These are phyloP conservation scores for Neurospora crassa DNA, from an alignment of 2,329 filamentous ascomycete genomes.

Conservation along the genomic window DNA sequence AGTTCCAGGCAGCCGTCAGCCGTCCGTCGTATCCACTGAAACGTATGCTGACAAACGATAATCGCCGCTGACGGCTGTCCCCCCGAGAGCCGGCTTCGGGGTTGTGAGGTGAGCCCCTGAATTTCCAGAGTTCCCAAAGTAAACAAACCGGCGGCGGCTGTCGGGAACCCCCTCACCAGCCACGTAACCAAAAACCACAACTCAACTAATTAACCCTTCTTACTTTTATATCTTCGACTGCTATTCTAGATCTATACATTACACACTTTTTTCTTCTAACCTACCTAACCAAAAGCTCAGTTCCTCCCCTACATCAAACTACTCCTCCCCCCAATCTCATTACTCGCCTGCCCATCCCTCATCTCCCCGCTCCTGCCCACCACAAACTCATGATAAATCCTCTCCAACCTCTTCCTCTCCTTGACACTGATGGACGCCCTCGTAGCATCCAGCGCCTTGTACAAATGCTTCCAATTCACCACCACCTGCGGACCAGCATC, in stretches of 20 bases:
- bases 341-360: slow-evolving; percentile 84
- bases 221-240: neutral
- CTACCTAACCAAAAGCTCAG: neutral
- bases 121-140: neutral
- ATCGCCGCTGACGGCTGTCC: neutral
- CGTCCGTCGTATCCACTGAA: neutral
- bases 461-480: slow-evolving; percentile 76
- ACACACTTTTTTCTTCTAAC: neutral
- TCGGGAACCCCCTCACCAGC: neutral
- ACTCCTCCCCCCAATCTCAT: slow-evolving; percentile 83
- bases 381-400: slow-evolving; percentile 89
- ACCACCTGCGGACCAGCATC: slow-evolving; percentile 50
- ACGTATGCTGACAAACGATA: neutral
- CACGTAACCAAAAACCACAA: neutral
- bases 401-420: slow-evolving; percentile 63
- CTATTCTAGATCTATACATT: neutral
- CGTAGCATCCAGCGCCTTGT: slow-evolving; percentile 66
- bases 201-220: neutral
- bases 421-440: slow-evolving; percentile 72
- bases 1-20: neutral
- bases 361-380: slow-evolving; percentile 89
- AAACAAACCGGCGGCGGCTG: neutral
- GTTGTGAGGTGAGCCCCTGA: neutral
- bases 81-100: neutral
- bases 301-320: slow-evolving; percentile 70